Percentiles rank a stretch among this genome's conserved stretches.
Evolutionary conservation across 305 asterid genomes (phyloP).

Genomic region (Fraxinus xanthoxyloides): DNA sequence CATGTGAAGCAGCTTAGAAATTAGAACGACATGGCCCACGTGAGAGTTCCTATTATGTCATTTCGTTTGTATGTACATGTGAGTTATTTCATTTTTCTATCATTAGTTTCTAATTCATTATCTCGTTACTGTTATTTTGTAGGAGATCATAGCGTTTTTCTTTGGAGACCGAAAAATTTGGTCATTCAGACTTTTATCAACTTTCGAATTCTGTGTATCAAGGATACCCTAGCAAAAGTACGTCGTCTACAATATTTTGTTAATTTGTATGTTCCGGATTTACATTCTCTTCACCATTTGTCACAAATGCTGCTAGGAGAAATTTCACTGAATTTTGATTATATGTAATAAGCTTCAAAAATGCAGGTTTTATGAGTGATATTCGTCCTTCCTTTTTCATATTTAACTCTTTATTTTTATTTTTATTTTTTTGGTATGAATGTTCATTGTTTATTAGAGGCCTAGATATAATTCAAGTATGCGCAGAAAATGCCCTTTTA

Average conservation of each 20-base stretch:
- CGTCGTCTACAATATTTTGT: neutral
- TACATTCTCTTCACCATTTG: neutral
- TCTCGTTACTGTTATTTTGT: neutral
- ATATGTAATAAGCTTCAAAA: neutral
- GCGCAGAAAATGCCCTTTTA: neutral
- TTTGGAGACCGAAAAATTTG: neutral
- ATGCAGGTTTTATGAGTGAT: neutral
- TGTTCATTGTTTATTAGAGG: neutral
- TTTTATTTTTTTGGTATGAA: neutral
- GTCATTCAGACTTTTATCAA: neutral
- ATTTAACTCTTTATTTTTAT: neutral
- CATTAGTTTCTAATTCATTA: neutral
- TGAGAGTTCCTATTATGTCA: neutral
- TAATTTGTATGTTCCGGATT: neutral
- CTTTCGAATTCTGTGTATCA: neutral
- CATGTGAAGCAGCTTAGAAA: neutral
- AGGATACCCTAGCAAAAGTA: neutral
- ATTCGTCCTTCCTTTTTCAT: neutral
- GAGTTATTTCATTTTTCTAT: neutral
- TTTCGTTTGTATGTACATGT: neutral
- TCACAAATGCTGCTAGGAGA: conserved; percentile 5
- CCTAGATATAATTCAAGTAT: neutral
- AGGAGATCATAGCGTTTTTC: neutral
- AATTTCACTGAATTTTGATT: neutral
- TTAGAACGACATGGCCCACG: neutral